Conservation (phyloP, 371 early-diverging fungal species). For the Coemansia sp. region DNA sequence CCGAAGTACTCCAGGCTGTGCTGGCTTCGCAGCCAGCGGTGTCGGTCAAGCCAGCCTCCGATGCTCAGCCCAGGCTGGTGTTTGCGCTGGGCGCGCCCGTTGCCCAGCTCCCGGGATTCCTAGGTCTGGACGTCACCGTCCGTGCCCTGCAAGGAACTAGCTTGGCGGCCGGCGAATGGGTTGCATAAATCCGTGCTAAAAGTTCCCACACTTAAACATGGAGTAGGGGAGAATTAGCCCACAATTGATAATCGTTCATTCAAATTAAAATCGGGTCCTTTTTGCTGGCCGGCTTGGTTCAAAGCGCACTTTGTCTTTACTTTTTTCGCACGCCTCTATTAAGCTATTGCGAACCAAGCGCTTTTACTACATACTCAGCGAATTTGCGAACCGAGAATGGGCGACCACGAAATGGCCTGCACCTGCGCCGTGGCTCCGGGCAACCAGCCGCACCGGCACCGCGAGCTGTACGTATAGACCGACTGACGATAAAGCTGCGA, state of each 20-base stretch:
- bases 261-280: neutral
- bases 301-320: constrained; percentile 5
- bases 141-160: constrained; percentile 4
- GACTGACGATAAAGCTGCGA: neutral
- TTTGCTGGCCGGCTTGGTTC: too few species aligned
- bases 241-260: neutral
- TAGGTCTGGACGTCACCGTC: constrained; percentile 9
- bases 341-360: neutral
- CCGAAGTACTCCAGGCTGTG: constrained; percentile 6
- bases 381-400: constrained; percentile 15
- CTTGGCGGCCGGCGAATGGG: neutral
- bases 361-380: neutral
- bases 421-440: constrained; percentile 46
- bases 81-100: constrained; percentile 29
- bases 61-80: constrained; percentile 1
- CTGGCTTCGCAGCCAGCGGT: constrained; percentile 32
- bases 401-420: constrained; percentile 46
- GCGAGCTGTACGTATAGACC: constrained; percentile 37
- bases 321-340: neutral
- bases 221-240: neutral
- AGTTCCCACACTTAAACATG: constrained; percentile 4
- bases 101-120: neutral
- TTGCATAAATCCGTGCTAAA: neutral
- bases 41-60: neutral
- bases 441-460: constrained; percentile 43